Evolutionary conservation across 768 basidiomycete genomes (phyloP), one percentile per base, ranked within the genome.

Genomic region (Suillus tomentosus): DNA sequence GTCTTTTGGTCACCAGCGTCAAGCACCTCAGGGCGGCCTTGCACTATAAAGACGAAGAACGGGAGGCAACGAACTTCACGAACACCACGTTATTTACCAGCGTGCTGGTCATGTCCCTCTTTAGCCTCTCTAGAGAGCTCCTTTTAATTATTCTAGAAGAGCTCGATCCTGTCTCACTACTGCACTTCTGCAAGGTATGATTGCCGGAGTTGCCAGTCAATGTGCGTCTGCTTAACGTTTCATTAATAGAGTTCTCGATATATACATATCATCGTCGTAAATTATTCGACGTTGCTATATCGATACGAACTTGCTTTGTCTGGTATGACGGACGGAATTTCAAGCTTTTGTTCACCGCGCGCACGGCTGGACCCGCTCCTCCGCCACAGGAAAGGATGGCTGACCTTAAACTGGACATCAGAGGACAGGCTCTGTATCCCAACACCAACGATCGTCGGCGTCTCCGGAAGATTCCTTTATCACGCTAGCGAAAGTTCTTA

Each of bases 31-130:
- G 56, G 60, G 64, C 59, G 58, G 62, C 67, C 65, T 68, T 70
- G 53, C 76, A 54, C 53, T 54, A 76, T 76, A 76, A 77, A 76
- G 58, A 70, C 68, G 45, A 36, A 55, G 37, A 58, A 48, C 48
- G 50, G 45, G 58, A 60, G 60, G 50, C 57, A 61, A 47, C 61
- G 59, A 47, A 60, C 36, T 62, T 66, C 62, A 70, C 63, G 59
- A 47, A 60, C 39, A 63, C 68, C 62, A 70, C 63, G 64, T 67
- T 58, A 67, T 55, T 67, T 66, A 63, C 69, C 68, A 70, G 71
- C 71, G 76, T 76, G 76, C 76, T 72, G 69, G 76, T 69, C 76
- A 76, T 76, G 74, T 69, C 76, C 57, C 64, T 76, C 70, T 74
- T 76, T 66, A 67, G 58, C n/a, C 76, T 76, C 65, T 67, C 74